A percentile compares a stretch with the other conserved stretches of the same genome.
phyloP scores from a whole-genome alignment of 2,329 filamentous ascomycete species.

The Monascus ruber region DNA sequence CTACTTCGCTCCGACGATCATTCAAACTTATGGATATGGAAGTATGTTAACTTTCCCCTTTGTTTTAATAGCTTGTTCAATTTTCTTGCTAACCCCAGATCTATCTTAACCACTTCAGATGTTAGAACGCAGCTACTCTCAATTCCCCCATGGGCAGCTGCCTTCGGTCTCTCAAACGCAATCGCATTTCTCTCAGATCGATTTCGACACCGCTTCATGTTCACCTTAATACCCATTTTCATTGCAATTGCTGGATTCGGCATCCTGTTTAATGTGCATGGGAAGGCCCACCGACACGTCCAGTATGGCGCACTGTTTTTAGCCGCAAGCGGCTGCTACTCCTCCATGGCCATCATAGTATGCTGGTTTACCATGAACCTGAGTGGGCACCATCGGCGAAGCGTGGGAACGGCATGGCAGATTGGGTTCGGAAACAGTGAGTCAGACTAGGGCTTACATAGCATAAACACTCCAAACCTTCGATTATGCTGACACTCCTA shows the following conservation, averaged over 20 bases:
- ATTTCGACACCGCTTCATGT: constrained; percentile 60
- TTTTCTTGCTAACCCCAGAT: constrained; percentile 1
- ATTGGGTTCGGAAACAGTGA: constrained; percentile 60
- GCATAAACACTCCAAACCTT: not conserved
- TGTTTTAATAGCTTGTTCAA: not conserved
- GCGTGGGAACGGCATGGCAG: constrained; percentile 65
- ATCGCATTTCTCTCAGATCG: constrained; percentile 63
- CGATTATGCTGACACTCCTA: constrained; percentile 2
- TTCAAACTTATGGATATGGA: constrained; percentile 53
- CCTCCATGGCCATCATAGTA: constrained; percentile 78
- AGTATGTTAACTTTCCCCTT: constrained; percentile 13
- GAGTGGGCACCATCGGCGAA: constrained; percentile 58
- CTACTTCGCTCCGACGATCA: constrained; percentile 64
- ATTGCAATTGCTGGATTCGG: constrained; percentile 63
- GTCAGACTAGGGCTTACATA: constrained; percentile 3
- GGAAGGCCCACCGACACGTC: constrained; percentile 43
- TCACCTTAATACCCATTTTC: constrained; percentile 56
- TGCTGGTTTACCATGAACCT: constrained; percentile 79
- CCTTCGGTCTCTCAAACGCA: constrained; percentile 69
- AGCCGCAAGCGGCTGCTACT: constrained; percentile 67
- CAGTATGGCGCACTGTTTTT: constrained; percentile 77
- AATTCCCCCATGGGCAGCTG: constrained; percentile 53
- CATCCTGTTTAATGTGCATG: constrained; percentile 61
- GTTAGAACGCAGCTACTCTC: constrained; percentile 43
- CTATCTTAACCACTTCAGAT: constrained; percentile 8